phyloP scores from a whole-genome alignment of 108 stramenopile species.

The Mediolabrus comicus region DNA sequence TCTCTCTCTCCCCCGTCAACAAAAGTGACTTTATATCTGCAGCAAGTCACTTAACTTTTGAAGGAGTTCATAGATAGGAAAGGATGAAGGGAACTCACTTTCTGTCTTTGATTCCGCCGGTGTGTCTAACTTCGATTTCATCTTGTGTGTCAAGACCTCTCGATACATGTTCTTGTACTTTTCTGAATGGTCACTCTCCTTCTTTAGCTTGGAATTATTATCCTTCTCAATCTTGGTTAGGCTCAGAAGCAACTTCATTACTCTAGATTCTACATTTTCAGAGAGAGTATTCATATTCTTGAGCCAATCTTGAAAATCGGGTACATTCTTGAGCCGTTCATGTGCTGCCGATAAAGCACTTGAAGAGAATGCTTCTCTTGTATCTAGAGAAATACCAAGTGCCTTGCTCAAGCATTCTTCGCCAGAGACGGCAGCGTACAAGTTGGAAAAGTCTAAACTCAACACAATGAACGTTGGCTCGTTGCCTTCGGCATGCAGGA shows the following conservation, averaged over 20 bases:
- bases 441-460: conserved; percentile 71
- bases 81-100: conserved; percentile 4
- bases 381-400: conserved; percentile 70
- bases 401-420: conserved; percentile 73
- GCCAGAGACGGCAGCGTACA: conserved; percentile 75
- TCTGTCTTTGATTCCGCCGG: neutral
- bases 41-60: neutral
- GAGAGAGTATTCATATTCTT: conserved; percentile 69
- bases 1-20: too few species aligned
- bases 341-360: conserved; percentile 22
- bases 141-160: conserved; percentile 54
- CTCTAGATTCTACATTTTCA: conserved; percentile 59
- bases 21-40: neutral
- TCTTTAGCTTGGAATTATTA: conserved; percentile 4
- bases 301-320: conserved; percentile 48
- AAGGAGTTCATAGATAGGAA: conserved; percentile 3
- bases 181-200: neutral
- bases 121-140: conserved; percentile 6
- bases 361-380: conserved; percentile 58
- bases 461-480: conserved; percentile 78
- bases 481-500: conserved; percentile 49
- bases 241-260: conserved; percentile 67
- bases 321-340: neutral
- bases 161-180: conserved; percentile 75
- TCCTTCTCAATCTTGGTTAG: conserved; percentile 65